Conservation (phyloP, 257 asterid genomes). For the Orobanche coerulescens region DNA sequence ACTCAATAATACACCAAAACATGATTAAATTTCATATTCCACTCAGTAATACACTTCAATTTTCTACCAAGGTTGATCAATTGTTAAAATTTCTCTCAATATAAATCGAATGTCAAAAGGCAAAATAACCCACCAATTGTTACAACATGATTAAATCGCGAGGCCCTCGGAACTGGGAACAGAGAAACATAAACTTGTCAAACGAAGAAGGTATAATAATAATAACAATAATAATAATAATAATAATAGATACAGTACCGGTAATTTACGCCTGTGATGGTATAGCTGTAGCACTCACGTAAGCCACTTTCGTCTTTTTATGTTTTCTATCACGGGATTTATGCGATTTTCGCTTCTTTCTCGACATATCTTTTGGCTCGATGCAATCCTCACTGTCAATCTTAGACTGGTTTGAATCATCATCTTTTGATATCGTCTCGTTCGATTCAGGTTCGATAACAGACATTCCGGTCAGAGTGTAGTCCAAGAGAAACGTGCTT, state of each 20-base stretch:
- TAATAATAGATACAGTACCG: neutral
- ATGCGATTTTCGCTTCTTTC: constrained; percentile 49
- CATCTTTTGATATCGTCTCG: constrained; percentile 23
- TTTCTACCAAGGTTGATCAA: too few relatives aligned
- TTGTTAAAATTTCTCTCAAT: neutral
- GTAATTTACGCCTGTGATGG: constrained; percentile 22
- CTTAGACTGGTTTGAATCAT: constrained; percentile 19
- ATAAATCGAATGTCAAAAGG: too few relatives aligned
- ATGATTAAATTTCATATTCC: too few relatives aligned
- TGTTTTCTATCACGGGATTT: constrained; percentile 43
- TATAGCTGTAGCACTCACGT: constrained; percentile 28
- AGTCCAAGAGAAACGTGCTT: constrained; percentile 74
- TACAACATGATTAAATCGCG: constrained; percentile 3
- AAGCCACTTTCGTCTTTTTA: constrained; percentile 48
- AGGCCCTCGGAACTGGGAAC: constrained; percentile 9
- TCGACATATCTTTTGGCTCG: constrained; percentile 23
- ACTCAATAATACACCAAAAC: too few relatives aligned
- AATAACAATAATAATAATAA: neutral
- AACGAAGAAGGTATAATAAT: neutral
- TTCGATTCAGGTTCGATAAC: constrained; percentile 60
- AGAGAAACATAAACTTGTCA: neutral
- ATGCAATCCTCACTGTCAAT: constrained; percentile 22
- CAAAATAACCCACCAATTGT: neutral
- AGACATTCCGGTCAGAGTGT: constrained; percentile 64
- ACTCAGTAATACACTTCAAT: too few relatives aligned